Percentiles rank a stretch among this genome's conserved stretches.
These are phyloP conservation scores for Ammopiptanthus mongolicus DNA, from an alignment of 306 rosid species.

Conservation along the genomic window DNA sequence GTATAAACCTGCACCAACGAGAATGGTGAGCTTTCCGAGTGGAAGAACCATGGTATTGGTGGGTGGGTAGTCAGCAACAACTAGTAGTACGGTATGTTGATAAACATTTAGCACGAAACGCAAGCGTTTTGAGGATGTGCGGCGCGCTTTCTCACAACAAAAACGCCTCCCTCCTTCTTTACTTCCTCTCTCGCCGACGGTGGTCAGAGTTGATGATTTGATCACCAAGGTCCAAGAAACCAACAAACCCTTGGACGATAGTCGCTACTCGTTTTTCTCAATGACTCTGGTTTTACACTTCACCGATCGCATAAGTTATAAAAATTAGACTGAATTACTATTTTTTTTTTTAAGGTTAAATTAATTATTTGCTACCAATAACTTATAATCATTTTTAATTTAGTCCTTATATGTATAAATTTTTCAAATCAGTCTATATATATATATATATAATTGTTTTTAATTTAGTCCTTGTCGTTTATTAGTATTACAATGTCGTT, in stretches of 20 bases:
- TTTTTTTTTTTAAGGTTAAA: too few species aligned
- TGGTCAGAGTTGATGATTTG: too few species aligned
- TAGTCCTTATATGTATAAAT: too few species aligned
- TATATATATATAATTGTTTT: too few species aligned
- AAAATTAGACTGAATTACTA: too few species aligned
- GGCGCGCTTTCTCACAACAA: neutral
- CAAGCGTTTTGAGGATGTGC: neutral
- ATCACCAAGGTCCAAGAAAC: too few species aligned
- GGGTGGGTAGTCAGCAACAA: constrained; percentile 22
- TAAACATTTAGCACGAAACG: constrained; percentile 32
- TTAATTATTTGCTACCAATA: too few species aligned
- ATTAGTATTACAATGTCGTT: too few species aligned
- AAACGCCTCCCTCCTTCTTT: neutral
- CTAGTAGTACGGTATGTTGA: neutral
- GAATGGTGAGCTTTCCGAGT: constrained; percentile 71
- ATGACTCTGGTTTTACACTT: neutral
- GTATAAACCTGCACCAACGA: constrained; percentile 84
- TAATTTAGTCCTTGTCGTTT: too few species aligned
- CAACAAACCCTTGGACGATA: neutral
- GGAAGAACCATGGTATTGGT: constrained; percentile 85
- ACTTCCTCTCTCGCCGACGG: neutral
- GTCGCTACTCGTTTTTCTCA: neutral
- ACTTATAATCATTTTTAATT: too few species aligned
- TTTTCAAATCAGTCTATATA: too few species aligned
- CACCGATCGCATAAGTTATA: neutral